Evolutionary conservation across 1,284 basidiomycete genomes (phyloP), one percentile per base, ranked within the genome.

Genomic region (Ceratobasidium sp.): DNA sequence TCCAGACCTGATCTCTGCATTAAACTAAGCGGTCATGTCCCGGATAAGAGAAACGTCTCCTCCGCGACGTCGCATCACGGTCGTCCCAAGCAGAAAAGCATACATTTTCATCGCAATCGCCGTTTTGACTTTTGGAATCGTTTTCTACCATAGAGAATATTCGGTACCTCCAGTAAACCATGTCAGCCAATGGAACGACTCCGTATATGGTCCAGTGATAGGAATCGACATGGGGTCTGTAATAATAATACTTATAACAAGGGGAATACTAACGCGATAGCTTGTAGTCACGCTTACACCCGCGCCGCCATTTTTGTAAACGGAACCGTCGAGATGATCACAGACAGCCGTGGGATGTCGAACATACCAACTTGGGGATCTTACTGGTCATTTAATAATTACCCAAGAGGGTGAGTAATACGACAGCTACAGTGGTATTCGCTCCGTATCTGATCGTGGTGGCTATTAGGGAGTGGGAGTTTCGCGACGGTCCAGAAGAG

Each of bases 191-290:
- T 33, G 18, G 33, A 23, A 53, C 26, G 4, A 69, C 33, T n/a
- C 28, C 33, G 13, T 13, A 0, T 53, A 69, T 18, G 33, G 67
- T 10, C 67, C 67, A 3, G 28, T 69, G 3, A 55, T 69, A 55
- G 67, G 67, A 4, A 69, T 69, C 49, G 67, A 69, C 28, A 23
- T 69, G 2, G 67, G 67, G 67, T 69, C 2, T 20, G 67, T 68
- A 23, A 18, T 49, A 0, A 12, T 5, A 15, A 26, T 7, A 28
- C 33, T 33, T n/a, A n/a, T 51, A 28, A 9, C 13, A 9, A 28
- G 26, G 10, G 12, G 7, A 15, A 28, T 13, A 12, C 49, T 18
- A 12, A 13, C 55, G 46, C 2, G 18, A 33, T 28, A 26, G 18
- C 6, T 10, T 39, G 9, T 55, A 69, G 67, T 2, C 67, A 55